Evolutionary conservation across 2,329 filamentous ascomycete species (phyloP).

Genomic region (Neofusicoccum ribis): DNA sequence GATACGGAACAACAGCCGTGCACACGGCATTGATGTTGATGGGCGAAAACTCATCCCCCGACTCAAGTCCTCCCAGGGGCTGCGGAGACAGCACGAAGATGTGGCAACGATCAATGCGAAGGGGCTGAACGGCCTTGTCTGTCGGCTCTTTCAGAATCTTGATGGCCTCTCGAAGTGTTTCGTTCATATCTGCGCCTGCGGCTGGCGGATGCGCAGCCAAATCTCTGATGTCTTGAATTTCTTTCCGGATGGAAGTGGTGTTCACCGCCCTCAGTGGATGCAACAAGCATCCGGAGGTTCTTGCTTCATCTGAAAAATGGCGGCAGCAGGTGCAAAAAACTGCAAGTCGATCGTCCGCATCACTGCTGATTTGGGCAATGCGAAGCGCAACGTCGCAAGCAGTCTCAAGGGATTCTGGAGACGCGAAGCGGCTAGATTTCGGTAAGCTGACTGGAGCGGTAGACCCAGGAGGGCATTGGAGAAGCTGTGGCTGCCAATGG

Average conservation of each 20-base stretch:
- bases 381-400: slow-evolving; percentile 18
- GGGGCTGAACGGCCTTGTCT: background rate
- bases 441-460: slow-evolving; percentile 1
- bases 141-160: slow-evolving; percentile 1
- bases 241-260: background rate
- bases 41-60: background rate
- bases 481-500: background rate
- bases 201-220: slow-evolving; percentile 6
- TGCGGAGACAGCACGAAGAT: slow-evolving; percentile 24
- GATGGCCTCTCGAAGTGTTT: slow-evolving; percentile 20
- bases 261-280: slow-evolving; percentile 18
- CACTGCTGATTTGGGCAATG: slow-evolving; percentile 9
- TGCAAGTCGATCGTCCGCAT: slow-evolving; percentile 21
- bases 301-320: slow-evolving; percentile 10
- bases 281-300: slow-evolving; percentile 19
- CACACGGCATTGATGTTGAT: slow-evolving; percentile 16
- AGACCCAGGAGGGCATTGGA: background rate
- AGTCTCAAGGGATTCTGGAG: slow-evolving; percentile 18
- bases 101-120: slow-evolving; percentile 18
- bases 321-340: slow-evolving; percentile 23
- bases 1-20: slow-evolving; percentile 19
- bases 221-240: slow-evolving; percentile 18
- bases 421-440: slow-evolving; percentile 18
- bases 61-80: slow-evolving; percentile 5
- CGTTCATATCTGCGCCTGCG: background rate